Evolutionary conservation across 2,329 filamentous ascomycete genomes (phyloP), one percentile per base, ranked within the genome.

Genomic region (Paraphaeosphaeria sporulosa): DNA sequence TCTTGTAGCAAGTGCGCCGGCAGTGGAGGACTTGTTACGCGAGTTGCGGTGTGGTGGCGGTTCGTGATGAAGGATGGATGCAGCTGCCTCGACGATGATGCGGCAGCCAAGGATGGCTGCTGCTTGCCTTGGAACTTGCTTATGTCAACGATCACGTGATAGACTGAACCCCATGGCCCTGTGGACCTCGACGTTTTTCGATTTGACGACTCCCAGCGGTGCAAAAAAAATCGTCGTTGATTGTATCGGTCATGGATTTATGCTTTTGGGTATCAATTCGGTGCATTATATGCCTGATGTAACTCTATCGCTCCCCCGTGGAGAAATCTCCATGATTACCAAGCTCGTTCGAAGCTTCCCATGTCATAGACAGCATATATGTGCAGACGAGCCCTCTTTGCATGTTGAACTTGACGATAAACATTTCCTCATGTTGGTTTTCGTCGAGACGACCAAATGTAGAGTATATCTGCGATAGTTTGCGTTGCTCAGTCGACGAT

Each of bases 71-170:
- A 69, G 71, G 70, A 70, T 73, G 72, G 56, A 67, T 49, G 44
- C 49, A 71, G 69, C 68, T 71, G 69, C 68, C 64, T 71, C 53
- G 63, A 63, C 57, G 63, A 62, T 64, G 67, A 71, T 71, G 70
- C 68, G 68, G 68, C 49, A 34, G 46, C 27, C 50, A 46, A 38
- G 51, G 42, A 44, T 51, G 21, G 49, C 44, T 46, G 25, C 23
- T 55, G 50, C 55, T 12, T 23, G 47, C 21, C 38, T 42, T 30
- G 25, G 40, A 36, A 19, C 17, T 56, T 12, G 53, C 46, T 60
- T 60, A 57, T 32, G 52, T 50, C 48, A 60, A 25, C 23, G 6
- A 51, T 57, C 53, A 60, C 49, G 58, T 60, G 58, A 7, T 10
- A 19, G 1, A 25, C 2, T 4, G 1, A 21, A 7, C 15, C 47